Conservation (phyloP, 2,329 filamentous ascomycete species). For the Ustilaginoidea virens region DNA sequence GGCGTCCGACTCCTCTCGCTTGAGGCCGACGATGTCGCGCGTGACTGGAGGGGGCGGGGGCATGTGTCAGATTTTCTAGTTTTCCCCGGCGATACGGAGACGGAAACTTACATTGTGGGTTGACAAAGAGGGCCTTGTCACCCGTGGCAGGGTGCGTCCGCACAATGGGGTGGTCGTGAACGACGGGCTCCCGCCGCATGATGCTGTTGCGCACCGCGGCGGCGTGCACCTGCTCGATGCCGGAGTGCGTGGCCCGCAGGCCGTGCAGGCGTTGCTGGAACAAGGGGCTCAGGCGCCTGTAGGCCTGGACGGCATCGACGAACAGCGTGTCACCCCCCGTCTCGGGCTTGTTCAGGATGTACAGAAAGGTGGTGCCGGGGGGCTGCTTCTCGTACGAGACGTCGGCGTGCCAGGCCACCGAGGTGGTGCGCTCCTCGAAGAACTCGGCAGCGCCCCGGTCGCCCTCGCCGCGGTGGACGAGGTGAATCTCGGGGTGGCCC, state of each 20-base stretch:
- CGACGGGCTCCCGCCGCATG: constrained; percentile 60
- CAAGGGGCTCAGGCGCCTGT: constrained; percentile 61
- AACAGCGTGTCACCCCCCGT: constrained; percentile 80
- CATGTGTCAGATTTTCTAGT: not conserved
- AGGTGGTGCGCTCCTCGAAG: constrained; percentile 55
- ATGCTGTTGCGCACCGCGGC: constrained; percentile 52
- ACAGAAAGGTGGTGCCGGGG: constrained; percentile 79
- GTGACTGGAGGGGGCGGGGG: constrained; percentile 40
- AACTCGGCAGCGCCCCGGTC: constrained; percentile 37
- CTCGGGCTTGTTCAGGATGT: constrained; percentile 67
- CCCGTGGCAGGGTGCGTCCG: constrained; percentile 70
- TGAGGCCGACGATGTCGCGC: constrained; percentile 63
- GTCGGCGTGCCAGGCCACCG: constrained; percentile 79
- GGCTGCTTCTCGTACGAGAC: constrained; percentile 81
- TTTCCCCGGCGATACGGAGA: not conserved
- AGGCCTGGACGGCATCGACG: constrained; percentile 64
- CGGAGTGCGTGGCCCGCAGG: constrained; percentile 67
- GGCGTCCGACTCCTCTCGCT: constrained; percentile 73
- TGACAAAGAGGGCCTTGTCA: constrained; percentile 72
- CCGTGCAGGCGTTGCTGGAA: constrained; percentile 73
- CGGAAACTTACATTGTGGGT: constrained; percentile 55
- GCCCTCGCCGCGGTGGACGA: constrained; percentile 55
- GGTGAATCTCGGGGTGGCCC: constrained; percentile 59
- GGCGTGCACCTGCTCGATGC: constrained; percentile 61
- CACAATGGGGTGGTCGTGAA: constrained; percentile 61